Evolutionary conservation across 805 yeast species (phyloP), one percentile per base, ranked within the genome.

Genomic region (Ogataea nitratoaversa): DNA sequence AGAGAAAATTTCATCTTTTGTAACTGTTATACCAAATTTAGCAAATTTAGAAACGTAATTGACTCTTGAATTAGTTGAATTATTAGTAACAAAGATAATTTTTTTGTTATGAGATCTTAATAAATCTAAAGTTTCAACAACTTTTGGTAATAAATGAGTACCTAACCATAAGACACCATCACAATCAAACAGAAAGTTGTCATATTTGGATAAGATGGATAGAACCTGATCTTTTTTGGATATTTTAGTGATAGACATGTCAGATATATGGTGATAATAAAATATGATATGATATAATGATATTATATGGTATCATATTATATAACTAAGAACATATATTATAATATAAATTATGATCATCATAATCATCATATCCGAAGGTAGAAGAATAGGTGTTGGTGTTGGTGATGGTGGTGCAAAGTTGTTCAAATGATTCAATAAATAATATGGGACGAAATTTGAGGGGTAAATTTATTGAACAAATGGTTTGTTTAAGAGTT

Each of bases 161-260:
- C 98, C 98, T 36, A 84, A 66, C 99, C 99, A 93, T 43, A 93
- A 70, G 4, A 93, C 99, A 24, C 99, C 99, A 59, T 93, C 99
- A 67, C 99, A 93, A 57, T 93, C 99, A 59, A 93, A 93, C 50
- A 93, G 67, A 54, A 90, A 91, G 43, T 86, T 88, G 57, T 89
- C 96, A 60, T 83, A 84, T 38, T 70, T 57, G 48, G 72, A 75
- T 8, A 93, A 63, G 34, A 93, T 65, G 7, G 65, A 55, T 38
- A 73, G 63, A 4, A 76, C 84, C 25, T 74, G 74, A 17, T 67
- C 68, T 40, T 66, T 68, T 17, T 65, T 54, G 14, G 65, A 62
- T 32, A 84, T 59, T 52, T 83, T 79, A 1, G 55, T 50, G 8
- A 86, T 71, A n/a, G n/a, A n/a, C n/a, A n/a, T n/a, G n/a, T n/a